Base-by-base conservation (phyloP, 805 yeast species). In the Ogataea allantospora region DNA sequence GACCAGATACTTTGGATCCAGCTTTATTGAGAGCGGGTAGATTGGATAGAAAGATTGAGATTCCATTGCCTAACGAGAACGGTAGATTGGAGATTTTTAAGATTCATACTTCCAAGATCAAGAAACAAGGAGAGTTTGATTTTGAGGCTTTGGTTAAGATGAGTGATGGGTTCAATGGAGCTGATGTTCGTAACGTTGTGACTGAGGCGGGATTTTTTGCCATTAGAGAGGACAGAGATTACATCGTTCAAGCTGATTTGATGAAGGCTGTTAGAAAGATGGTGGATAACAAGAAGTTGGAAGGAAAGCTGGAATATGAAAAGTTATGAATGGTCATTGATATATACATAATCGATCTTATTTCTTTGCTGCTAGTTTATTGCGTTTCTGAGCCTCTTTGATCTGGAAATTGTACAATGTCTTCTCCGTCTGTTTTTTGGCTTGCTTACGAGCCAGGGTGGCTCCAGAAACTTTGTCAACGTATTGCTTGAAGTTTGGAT, bases 181-280 rank as follows among this genome's bases (percentile, higher is more conserved):
- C 98, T 5, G 99, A 91, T 73, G 83, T 91, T 53, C 80, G 99
- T 64, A 91, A 91, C 61, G 96, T 93, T 43, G 76, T 89, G 22
- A 91, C 99, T n/a, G 99, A 91, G 68, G 96, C 97, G 18, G 99
- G 99, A 2, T 93, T 93, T 68, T 88, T 89, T 53, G 98, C 99
- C 37, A 93, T 93, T 53, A 79, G 99, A 67, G 97, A 93, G 58
- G 99, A 93, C 60, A 80, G 99, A 56, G 97, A 91, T 62, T 88
- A 87, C 66, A 88, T 93, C 53, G 62, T 87, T 36, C 99, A 93
- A 62, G 81, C 84, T 54, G 99, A 93, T 69, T 62, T 93, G 65
- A 84, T 93, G 91, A 93, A 93, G 66, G 99, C 99, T 12, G 98
- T 88, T 30, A 78, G 99, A 66, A 93, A 93, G 70, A 97, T 93